phyloP scores from a whole-genome alignment of 176 grass and related monocot genomes.

The Cocos nucifera region DNA sequence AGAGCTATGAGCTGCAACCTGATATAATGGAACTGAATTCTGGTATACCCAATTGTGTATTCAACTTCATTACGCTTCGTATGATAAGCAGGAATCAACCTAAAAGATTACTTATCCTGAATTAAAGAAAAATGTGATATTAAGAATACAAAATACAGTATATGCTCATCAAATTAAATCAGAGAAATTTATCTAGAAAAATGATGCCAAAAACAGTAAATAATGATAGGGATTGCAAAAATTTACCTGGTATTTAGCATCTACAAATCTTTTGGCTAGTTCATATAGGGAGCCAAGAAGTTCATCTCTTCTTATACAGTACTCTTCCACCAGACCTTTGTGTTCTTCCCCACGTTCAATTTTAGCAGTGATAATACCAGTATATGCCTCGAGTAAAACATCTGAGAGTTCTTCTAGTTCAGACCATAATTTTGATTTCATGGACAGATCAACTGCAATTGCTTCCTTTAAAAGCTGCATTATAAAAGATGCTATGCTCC shows the following conservation, averaged over 20 bases:
- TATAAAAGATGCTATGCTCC: conserved; percentile 62
- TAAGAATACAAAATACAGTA: too few species aligned
- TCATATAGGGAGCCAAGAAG: conserved; percentile 79
- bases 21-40: too few species aligned
- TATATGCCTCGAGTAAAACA: conserved; percentile 76
- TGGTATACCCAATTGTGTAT: too few species aligned
- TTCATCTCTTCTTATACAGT: conserved; percentile 73
- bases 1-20: too few species aligned
- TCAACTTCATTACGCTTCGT: too few species aligned
- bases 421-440: conserved; percentile 59
- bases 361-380: conserved; percentile 63
- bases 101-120: too few species aligned
- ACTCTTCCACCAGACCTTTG: conserved; percentile 68
- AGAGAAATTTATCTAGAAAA: conserved; percentile 10
- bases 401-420: conserved; percentile 71
- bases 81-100: too few species aligned
- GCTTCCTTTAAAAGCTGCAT: conserved; percentile 66
- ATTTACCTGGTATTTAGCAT: conserved; percentile 72
- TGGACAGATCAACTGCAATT: conserved; percentile 37
- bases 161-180: conserved; percentile 14
- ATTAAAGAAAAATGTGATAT: too few species aligned
- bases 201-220: conserved; percentile 2
- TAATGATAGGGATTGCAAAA: background rate
- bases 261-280: conserved; percentile 68
- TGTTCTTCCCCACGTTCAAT: conserved; percentile 69